Conservation (phyloP, 768 basidiomycete species). For the Collybia sp. region DNA sequence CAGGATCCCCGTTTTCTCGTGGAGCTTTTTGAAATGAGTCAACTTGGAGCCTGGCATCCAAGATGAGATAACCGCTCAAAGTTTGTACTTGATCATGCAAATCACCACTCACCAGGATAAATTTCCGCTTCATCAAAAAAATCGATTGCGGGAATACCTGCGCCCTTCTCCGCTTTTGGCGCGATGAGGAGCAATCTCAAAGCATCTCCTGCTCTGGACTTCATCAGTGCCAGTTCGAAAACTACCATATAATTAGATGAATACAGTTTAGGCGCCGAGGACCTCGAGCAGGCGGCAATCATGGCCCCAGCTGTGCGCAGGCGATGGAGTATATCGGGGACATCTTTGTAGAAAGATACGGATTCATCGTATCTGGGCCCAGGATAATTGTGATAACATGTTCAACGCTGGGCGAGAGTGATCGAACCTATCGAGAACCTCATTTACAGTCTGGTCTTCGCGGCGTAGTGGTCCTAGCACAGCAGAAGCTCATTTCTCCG, state of each 20-base stretch:
- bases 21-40: conserved; percentile 71
- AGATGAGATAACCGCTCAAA: not conserved
- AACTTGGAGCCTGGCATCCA: conserved; percentile 63
- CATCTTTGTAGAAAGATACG: conserved; percentile 74
- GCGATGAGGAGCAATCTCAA: conserved; percentile 59
- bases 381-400: not conserved
- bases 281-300: conserved; percentile 75
- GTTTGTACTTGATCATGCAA: not conserved
- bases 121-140: conserved; percentile 74
- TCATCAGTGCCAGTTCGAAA: conserved; percentile 1
- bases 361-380: conserved; percentile 42
- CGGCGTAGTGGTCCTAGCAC: conserved; percentile 46
- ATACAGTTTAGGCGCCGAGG: conserved; percentile 63
- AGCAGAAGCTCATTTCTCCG: not conserved
- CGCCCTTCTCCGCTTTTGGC: conserved; percentile 20
- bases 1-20: conserved; percentile 68
- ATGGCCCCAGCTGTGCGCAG: conserved; percentile 43
- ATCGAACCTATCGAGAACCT: conserved; percentile 46
- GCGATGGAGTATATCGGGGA: conserved; percentile 65
- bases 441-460: conserved; percentile 37
- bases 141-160: conserved; percentile 42
- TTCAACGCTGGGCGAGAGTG: too few relatives aligned
- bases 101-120: conserved; percentile 49
- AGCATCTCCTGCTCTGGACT: conserved; percentile 68
- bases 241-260: conserved; percentile 17